Base-by-base conservation (phyloP, 2,329 filamentous ascomycete genomes). In the Exserohilum turcica region DNA sequence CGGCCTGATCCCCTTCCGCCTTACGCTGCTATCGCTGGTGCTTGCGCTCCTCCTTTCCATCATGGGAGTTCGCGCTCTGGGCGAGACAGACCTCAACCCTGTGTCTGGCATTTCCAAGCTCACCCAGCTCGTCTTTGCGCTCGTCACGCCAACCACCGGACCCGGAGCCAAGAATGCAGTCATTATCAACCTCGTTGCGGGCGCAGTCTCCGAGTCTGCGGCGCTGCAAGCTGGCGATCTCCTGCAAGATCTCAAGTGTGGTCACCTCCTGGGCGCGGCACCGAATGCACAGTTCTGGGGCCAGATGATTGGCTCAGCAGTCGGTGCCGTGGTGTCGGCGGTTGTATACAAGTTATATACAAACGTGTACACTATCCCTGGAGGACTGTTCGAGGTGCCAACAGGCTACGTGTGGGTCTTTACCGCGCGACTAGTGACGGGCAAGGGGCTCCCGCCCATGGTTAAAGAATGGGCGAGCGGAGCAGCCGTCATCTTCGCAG, bases 351-450 rank as follows among this genome's bases (percentile, higher is more conserved):
- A 87, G 53, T 79, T 97, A 12, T 99, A 99, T 69, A 93, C 92
- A 2, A 87, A 84, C 29, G 92, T 97, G 1, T 99, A 99, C 68
- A 80, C 86, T 33, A 89, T 99, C 5, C 94, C 94, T 0, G 91
- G 92, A 0, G 87, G 91, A 8, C 79, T 97, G 47, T 97, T 99
- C 73, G 89, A 96, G 69, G 92, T 96, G 1, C 94, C 94, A 0
- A 97, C 94, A 0, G 93, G 87, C 0, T 97, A 93, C 71, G 92
- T 99, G 5, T 99, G 94, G 94, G 90, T 99, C 47, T 97, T 97
- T 74, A 99, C 94, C 0, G 93, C 94, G 1, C 83, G 94, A 13
- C 81, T 99, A 2, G 92, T 99, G 8, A 97, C 92, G 0, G 94
- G 94, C 1, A 84, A 94, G 60, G 94, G 94, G 0, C 73, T 99